Conservation (phyloP, 2,329 filamentous ascomycete genomes). For the Pseudogymnoascus verrucosus region DNA sequence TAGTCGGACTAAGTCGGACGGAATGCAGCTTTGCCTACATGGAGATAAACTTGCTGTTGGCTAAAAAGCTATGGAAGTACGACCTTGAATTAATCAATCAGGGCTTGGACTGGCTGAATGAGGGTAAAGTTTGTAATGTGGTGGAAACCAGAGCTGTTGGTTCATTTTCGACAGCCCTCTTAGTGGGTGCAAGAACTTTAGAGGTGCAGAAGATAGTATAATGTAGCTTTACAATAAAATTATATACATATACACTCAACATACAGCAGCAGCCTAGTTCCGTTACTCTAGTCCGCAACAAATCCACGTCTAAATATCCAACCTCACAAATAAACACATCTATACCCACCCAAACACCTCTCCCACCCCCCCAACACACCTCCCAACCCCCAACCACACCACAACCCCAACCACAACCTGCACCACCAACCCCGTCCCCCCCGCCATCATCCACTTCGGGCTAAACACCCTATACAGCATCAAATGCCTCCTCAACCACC, state of each 20-base stretch:
- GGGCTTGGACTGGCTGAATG: no score
- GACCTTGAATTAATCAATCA: no score
- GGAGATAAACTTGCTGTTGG: no score
- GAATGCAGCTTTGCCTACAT: no score
- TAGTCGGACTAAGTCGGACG: no score
- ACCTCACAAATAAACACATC: neutral
- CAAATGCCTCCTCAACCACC: constrained; percentile 77
- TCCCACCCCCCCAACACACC: neutral
- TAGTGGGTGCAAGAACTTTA: no score
- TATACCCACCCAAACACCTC: constrained; percentile 6
- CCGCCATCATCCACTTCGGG: constrained; percentile 82
- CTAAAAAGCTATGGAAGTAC: no score
- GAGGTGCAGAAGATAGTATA: no score
- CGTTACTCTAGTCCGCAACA: neutral
- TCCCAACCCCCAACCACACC: constrained; percentile 47
- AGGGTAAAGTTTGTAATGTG: no score
- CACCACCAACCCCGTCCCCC: constrained; percentile 61
- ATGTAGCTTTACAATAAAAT: neutral
- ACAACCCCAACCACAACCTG: constrained; percentile 67
- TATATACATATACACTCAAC: neutral
- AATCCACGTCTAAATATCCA: neutral
- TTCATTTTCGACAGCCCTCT: no score
- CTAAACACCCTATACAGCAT: constrained; percentile 96
- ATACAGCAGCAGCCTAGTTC: neutral
- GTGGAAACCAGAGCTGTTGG: no score